Evolutionary conservation across 805 yeast species (phyloP), one percentile per base, ranked within the genome.

Genomic region (Candida loeiensis): DNA sequence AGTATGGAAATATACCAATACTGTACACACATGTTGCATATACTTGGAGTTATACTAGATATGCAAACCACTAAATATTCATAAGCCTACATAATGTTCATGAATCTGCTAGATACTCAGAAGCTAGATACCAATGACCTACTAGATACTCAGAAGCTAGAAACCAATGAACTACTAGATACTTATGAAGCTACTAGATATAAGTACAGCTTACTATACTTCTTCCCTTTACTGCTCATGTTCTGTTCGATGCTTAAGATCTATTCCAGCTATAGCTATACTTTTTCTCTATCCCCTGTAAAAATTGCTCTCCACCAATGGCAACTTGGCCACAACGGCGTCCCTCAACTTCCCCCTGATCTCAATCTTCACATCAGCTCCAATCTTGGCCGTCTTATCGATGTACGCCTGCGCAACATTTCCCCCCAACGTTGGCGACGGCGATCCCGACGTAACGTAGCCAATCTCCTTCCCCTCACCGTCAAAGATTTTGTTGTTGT

Each of bases 401-500:
- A 93, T 74, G 63, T 87, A 93, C 7, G 85, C 96, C 75, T 90
- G 96, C 16, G 95, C 96, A 41, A 93, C 83, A 56, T 93, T 93
- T 44, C 76, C 76, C 21, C 84, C 84, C 40, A 85, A 61, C 15
- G 75, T 70, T 54, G 83, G 73, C 48, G 83, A 69, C 40, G 80
- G 66, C 61, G 80, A 53, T 67, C 87, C 70, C 72, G 98, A 58
- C 3, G 71, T 64, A 77, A 80, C 58, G 74, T 73, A 56, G 34
- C 82, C 73, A 58, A 79, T 69, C 25, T 70, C 69, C 21, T 70
- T 66, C 16, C 80, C 80, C 19, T 74, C 77, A n/a, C 58, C 61
- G 37, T 66, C 58, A 48, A 73, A 82, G 11, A 91, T 75, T 51
- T 77, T 78, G 49, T 77, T 70, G 7, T 85, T 88, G 18, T 82